phyloP scores from a whole-genome alignment of 2,329 filamentous ascomycete genomes.

The Scedosporium apiospermum region DNA sequence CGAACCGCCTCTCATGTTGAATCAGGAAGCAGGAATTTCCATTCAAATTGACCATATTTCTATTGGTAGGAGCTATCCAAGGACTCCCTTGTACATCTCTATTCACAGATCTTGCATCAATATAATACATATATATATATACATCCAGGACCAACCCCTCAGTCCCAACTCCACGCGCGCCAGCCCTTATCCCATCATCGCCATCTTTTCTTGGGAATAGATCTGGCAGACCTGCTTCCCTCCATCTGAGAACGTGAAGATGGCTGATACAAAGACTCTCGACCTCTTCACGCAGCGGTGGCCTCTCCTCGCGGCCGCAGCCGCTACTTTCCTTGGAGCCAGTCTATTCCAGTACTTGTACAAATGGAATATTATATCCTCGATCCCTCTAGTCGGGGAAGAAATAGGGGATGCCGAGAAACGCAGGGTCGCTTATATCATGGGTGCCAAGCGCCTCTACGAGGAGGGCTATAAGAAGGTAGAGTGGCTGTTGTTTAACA shows the following conservation, averaged over 20 bases:
- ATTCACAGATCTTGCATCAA: too few relatives aligned
- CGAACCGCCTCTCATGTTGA: too few relatives aligned
- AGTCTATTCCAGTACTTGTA: background rate
- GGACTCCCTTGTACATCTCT: too few relatives aligned
- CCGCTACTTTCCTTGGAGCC: background rate
- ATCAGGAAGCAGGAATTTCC: too few relatives aligned
- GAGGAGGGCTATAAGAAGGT: constrained; percentile 20
- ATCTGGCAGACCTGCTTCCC: background rate
- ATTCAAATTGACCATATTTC: too few relatives aligned
- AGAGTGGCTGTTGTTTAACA: background rate
- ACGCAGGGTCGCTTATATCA: constrained; percentile 16
- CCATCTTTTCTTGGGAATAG: background rate
- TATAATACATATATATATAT: too few relatives aligned
- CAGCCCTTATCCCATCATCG: background rate
- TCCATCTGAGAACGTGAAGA: background rate
- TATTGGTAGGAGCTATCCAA: too few relatives aligned
- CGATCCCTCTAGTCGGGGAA: constrained; percentile 16
- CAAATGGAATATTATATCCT: background rate
- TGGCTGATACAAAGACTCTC: background rate
- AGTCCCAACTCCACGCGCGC: too few relatives aligned
- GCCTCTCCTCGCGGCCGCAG: constrained; percentile 2
- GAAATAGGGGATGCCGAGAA: constrained; percentile 18
- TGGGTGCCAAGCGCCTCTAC: constrained; percentile 16
- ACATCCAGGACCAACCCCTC: too few relatives aligned
- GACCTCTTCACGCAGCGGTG: constrained; percentile 1